Evolutionary conservation across 1,284 basidiomycete species (phyloP).

Genomic region (Anthracocystis panici-leucophaei): DNA sequence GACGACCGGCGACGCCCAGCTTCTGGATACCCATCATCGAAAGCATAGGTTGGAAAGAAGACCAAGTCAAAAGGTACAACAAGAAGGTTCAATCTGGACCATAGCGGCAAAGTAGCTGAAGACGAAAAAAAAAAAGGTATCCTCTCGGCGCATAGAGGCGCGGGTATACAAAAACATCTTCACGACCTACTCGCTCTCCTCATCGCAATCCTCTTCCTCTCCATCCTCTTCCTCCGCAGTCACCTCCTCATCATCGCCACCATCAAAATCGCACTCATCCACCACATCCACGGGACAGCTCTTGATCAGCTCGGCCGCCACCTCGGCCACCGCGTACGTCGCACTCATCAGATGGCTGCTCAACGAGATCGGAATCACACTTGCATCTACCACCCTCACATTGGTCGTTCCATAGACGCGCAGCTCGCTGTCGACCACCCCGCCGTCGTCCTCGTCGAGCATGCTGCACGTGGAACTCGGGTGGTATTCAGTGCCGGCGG

Average conservation of each 20-base stretch:
- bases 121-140: not conserved
- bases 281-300: slow-evolving; percentile 24
- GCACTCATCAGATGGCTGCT: slow-evolving; percentile 74
- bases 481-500: slow-evolving; percentile 60
- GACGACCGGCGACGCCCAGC: slow-evolving; percentile 7
- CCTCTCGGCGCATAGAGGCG: not conserved
- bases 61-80: not conserved
- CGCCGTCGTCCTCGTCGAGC: slow-evolving; percentile 76
- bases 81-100: too few relatives aligned
- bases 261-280: slow-evolving; percentile 46
- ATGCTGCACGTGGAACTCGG: slow-evolving; percentile 77
- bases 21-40: not conserved
- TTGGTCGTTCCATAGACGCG: slow-evolving; percentile 78
- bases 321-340: slow-evolving; percentile 70
- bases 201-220: slow-evolving; percentile 21
- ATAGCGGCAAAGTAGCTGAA: not conserved
- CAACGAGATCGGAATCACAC: slow-evolving; percentile 63
- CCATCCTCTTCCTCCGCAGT: too few relatives aligned
- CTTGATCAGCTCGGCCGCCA: slow-evolving; percentile 61
- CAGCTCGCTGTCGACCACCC: slow-evolving; percentile 77
- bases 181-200: slow-evolving; percentile 1
- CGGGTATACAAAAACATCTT: not conserved
- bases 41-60: not conserved
- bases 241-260: slow-evolving; percentile 21
- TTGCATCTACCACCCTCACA: slow-evolving; percentile 72